Base-by-base conservation (phyloP, 2,329 filamentous ascomycete species). In the Neonectria hederae region DNA sequence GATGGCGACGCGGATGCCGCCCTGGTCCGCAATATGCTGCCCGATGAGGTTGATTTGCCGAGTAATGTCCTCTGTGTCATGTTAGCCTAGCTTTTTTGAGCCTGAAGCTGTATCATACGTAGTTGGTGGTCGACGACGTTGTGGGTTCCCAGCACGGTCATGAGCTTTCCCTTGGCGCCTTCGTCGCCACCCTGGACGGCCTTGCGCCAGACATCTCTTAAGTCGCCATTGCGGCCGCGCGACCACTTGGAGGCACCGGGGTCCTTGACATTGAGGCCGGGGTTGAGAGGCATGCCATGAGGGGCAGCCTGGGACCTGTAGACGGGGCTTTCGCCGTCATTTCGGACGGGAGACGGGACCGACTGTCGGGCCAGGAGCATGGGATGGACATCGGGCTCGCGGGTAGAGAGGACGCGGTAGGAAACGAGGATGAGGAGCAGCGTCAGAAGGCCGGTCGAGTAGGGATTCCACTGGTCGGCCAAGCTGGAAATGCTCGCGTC, bases 301-400 rank as follows among this genome's bases (percentile, higher is more conserved):
- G 95, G 94, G 7, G 91, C 90, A 65, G 93, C 91, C 63, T 92
- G 88, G n/a, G 92, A 92, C 63, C 96, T 87, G 79, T 95, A 97
- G 65, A 93, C 82, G 51, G 96, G 90, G 43, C 93, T 97, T 79
- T 98, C 92, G 70, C 92, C 91, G 62, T 92, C 88, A 72, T 95
- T 89, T 72, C 96, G 88, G 57, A 98, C 91, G 13, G 90, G 88
- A 9, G 93, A 92, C 54, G 91, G 86, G 68, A 90, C 85, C 3
- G 93, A 88, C 83, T 98, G 96, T 58, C 95, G 89, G 59, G 92
- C 92, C 28, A 99, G 89, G 52, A 98, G 87, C 79, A 97, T 90
- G 35, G 96, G 95, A 79, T 98, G 96, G 5, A 92, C 91, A 81
- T 99, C 96, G 6, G 96, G 92, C 57, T 97, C 95, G 65, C 88